Conservation (phyloP, 371 early-diverging fungal genomes). For the Coemansia linderi region DNA sequence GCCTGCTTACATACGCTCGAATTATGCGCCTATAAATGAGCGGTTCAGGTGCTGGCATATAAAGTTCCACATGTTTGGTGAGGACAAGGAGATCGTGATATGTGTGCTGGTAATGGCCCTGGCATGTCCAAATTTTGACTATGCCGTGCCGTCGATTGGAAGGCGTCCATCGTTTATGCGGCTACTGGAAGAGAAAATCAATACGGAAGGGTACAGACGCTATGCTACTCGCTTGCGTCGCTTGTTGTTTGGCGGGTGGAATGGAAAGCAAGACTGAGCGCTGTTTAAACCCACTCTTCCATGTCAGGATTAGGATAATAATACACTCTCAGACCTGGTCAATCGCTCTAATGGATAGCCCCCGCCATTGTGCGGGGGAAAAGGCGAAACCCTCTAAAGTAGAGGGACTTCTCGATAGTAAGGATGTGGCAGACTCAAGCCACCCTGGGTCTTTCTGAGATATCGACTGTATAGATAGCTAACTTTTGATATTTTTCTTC, state of each 20-base stretch:
- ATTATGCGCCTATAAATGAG: background rate
- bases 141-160: background rate
- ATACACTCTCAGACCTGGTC: no score
- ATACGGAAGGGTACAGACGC: background rate
- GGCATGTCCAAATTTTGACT: background rate
- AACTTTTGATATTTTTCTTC: background rate
- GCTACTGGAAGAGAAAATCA: background rate
- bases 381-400: no score
- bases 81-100: background rate
- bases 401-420: no score
- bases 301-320: no score
- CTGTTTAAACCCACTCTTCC: no score
- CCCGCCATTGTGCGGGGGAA: no score
- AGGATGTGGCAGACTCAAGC: no score
- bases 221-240: background rate
- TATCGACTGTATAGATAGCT: background rate
- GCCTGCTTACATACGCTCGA: background rate
- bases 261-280: background rate
- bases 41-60: constrained; percentile 6
- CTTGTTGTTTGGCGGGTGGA: background rate
- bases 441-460: background rate
- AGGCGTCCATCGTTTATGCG: background rate
- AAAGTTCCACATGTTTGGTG: background rate
- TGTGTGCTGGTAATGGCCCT: background rate
- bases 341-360: no score